Evolutionary conservation across 352 stramenopile genomes (phyloP).

Genomic region (Phytophthora podocarpi): DNA sequence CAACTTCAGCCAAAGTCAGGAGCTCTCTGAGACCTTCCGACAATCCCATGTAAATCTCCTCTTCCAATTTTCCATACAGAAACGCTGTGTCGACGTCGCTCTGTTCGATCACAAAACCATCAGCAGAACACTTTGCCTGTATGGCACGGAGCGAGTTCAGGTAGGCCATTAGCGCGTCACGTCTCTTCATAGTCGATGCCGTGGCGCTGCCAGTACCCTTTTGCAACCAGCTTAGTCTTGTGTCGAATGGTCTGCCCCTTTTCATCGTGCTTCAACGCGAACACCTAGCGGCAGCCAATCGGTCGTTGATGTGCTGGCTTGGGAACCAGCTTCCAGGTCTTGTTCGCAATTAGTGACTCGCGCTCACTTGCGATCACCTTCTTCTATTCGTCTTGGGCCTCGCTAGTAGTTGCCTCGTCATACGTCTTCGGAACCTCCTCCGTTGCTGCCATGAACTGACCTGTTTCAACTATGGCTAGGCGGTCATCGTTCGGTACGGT

Average conservation of each 20-base stretch:
- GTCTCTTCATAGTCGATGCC: too few species aligned
- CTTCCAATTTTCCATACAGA: background rate
- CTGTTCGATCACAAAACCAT: background rate
- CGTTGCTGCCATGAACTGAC: too few species aligned
- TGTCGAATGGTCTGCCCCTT: too few species aligned
- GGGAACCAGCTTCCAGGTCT: too few species aligned
- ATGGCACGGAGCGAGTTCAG: background rate
- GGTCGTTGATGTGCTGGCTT: too few species aligned
- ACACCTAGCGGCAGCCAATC: too few species aligned
- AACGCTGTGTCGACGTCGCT: background rate
- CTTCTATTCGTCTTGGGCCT: too few species aligned
- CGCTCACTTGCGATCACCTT: conserved; percentile 7
- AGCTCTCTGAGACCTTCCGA: background rate
- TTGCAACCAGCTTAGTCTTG: too few species aligned
- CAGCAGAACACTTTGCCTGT: background rate
- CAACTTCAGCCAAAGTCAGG: background rate
- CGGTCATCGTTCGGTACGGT: background rate
- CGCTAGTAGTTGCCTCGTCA: background rate
- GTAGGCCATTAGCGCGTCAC: too few species aligned
- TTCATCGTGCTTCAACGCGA: too few species aligned
- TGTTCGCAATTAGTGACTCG: too few species aligned
- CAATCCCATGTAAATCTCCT: background rate
- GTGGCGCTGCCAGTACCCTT: too few species aligned
- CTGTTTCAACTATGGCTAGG: background rate
- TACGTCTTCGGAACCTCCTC: background rate